These are phyloP conservation scores for Candida cerambycidarum DNA, from an alignment of 805 yeast genomes.

Conservation along the genomic window DNA sequence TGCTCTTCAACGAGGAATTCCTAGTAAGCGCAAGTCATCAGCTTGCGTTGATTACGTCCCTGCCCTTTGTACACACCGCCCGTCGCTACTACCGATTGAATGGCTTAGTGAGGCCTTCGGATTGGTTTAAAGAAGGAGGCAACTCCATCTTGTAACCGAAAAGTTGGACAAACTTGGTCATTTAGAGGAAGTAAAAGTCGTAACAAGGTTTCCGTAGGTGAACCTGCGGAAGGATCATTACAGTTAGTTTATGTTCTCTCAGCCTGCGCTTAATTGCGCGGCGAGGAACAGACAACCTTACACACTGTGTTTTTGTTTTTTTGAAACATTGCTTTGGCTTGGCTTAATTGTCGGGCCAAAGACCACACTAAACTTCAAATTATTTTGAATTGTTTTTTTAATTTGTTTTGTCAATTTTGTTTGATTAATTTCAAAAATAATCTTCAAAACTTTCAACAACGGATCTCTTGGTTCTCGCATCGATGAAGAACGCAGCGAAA, in stretches of 20 bases:
- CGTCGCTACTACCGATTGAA: conserved; percentile 49
- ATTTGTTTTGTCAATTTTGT: conserved; percentile 10
- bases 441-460: conserved; percentile 19
- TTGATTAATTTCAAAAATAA: conserved; percentile 17
- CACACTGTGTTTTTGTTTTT: conserved; percentile 12
- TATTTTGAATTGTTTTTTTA: conserved; percentile 5
- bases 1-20: conserved; percentile 49
- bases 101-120: conserved; percentile 45
- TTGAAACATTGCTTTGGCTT: conserved; percentile 11
- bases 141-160: conserved; percentile 34
- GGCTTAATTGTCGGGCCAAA: conserved; percentile 13
- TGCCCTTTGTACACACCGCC: conserved; percentile 44
- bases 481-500: conserved; percentile 48
- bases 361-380: conserved; percentile 10
- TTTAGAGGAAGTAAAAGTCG: conserved; percentile 47
- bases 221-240: conserved; percentile 42
- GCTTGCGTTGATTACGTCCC: conserved; percentile 48
- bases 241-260: conserved; percentile 18
- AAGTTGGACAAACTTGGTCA: conserved; percentile 45
- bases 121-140: conserved; percentile 33
- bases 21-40: conserved; percentile 48
- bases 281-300: conserved; percentile 12
- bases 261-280: conserved; percentile 32
- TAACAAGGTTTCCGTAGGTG: conserved; percentile 46
- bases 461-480: conserved; percentile 23